Base-by-base conservation (phyloP, 2,329 filamentous ascomycete genomes). In the Ophiostoma sp. region DNA sequence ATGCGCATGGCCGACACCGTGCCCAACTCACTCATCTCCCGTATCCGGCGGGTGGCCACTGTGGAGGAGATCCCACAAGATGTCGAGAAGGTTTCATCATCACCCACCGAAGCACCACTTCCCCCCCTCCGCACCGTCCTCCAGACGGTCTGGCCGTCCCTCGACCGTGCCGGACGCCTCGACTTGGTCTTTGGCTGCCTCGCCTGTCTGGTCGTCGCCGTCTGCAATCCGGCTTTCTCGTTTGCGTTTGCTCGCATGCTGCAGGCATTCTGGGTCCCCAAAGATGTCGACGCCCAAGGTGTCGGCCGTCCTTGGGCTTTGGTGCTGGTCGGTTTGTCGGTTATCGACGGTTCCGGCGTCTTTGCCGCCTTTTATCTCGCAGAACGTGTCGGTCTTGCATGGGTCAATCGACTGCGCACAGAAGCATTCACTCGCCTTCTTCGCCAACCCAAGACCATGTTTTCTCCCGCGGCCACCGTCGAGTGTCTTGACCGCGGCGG, bases 401-500 rank as follows among this genome's bases (percentile, higher is more conserved):
- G 95, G 95, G 86, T 95, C 17, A 90, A 95, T 77, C 82, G 82
- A 0, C 85, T 97, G 11, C 91, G 95, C 1, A 83, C 85, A 1
- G 86, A 90, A 79, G 92, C 93, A 0, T 84, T 97, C 76, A 85
- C 85, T 68, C 87, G 88, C 1, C 89, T 97, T 19, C 84, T 98
- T 0, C 85, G 87, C 52, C 95, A 98, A 78, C 92, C 93, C 0
- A 90, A 88, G 75, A n/a, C 19, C 19, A n/a, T 45, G 25, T 36
- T 36, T 17, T 36, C 50, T 5, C 45, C 91, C 0, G 84, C 85
- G 0, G 85, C 86, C 1, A 85, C 98, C 57, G 89, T 87, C 0
- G 90, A 93, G 74, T 91, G 88, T 61, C 86, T 98, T 0, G 93
- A 97, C 78, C 88, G 92, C 19, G 93, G 93, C 77, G 92, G 92